Percentiles rank a stretch among this genome's conserved stretches.
These are phyloP conservation scores for Monosporascus sp. DNA, from an alignment of 2,329 filamentous ascomycete species.

Conservation along the genomic window DNA sequence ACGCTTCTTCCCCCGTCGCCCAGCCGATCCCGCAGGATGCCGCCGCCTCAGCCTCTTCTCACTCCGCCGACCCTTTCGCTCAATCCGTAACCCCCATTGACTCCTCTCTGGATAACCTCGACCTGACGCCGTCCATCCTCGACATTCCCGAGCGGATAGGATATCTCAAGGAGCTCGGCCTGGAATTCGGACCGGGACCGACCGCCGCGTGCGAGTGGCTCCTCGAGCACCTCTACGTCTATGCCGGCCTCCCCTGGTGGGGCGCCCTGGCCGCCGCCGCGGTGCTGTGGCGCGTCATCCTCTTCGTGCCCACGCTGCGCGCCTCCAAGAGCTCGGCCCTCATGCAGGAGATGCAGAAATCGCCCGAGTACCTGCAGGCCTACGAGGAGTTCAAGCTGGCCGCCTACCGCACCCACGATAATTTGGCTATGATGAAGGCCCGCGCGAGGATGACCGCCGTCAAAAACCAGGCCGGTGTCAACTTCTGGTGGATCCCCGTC, in stretches of 20 bases:
- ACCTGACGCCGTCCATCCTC: slow-evolving; percentile 42
- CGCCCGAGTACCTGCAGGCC: slow-evolving; percentile 49
- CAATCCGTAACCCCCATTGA: slow-evolving; percentile 2
- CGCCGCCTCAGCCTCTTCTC: slow-evolving; percentile 3
- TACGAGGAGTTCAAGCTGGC: slow-evolving; percentile 47
- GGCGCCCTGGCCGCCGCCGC: slow-evolving; percentile 64
- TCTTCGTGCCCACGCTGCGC: slow-evolving; percentile 61
- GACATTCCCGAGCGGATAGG: slow-evolving; percentile 71
- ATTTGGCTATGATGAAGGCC: slow-evolving; percentile 37
- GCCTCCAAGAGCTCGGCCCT: slow-evolving; percentile 59
- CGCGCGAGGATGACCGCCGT: slow-evolving; percentile 45
- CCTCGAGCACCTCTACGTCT: slow-evolving; percentile 80
- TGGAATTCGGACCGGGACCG: slow-evolving; percentile 83
- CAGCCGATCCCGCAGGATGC: slow-evolving; percentile 6
- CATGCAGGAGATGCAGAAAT: slow-evolving; percentile 50
- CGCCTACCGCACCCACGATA: slow-evolving; percentile 35
- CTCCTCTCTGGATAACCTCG: slow-evolving; percentile 27
- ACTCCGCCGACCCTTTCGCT: slow-evolving; percentile 2
- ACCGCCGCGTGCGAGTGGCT: slow-evolving; percentile 68
- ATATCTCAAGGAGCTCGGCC: slow-evolving; percentile 73
- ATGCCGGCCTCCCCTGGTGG: slow-evolving; percentile 75
- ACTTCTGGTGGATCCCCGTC: slow-evolving; percentile 42
- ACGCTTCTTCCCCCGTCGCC: slow-evolving; percentile 3
- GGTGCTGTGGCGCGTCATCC: slow-evolving; percentile 55
- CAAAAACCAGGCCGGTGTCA: slow-evolving; percentile 51